Evolutionary conservation across 345 rosid genomes (phyloP).

Genomic region (Carallia brachiata): DNA sequence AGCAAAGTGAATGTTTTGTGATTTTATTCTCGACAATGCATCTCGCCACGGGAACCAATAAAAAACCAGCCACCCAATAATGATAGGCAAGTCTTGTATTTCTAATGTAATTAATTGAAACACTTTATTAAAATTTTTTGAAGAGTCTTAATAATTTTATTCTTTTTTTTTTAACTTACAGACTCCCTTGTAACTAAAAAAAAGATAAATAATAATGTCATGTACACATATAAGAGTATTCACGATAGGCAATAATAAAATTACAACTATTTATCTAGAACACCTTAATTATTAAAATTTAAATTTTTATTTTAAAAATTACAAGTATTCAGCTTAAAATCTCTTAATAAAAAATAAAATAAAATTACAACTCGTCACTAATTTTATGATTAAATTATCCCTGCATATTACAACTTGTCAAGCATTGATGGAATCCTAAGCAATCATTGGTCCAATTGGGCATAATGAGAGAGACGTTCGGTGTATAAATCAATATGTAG

Average conservation of each 20-base stretch:
- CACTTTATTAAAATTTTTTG: too few species aligned
- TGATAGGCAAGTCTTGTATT: too few species aligned
- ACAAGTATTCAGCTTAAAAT: too few species aligned
- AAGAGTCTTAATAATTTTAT: too few species aligned
- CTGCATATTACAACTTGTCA: neutral
- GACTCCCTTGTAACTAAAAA: too few species aligned
- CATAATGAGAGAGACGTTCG: neutral
- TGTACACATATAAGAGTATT: neutral
- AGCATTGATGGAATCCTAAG: neutral
- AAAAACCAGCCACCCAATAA: neutral
- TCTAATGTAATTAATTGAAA: too few species aligned
- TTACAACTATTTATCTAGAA: neutral
- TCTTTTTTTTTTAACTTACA: too few species aligned
- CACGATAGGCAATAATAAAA: neutral
- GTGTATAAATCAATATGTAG: neutral
- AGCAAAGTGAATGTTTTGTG: neutral
- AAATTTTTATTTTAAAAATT: too few species aligned
- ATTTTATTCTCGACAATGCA: conserved; percentile 1
- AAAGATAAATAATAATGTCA: too few species aligned
- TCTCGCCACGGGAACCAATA: neutral
- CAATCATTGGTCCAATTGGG: neutral
- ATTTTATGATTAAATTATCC: neutral
- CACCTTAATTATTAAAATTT: too few species aligned
- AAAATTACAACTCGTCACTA: neutral
- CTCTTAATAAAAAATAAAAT: too few species aligned